A percentile compares a stretch with the other conserved stretches of the same genome.
Evolutionary conservation across 2,329 filamentous ascomycete genomes (phyloP).

Genomic region (Lachnellula suecica): DNA sequence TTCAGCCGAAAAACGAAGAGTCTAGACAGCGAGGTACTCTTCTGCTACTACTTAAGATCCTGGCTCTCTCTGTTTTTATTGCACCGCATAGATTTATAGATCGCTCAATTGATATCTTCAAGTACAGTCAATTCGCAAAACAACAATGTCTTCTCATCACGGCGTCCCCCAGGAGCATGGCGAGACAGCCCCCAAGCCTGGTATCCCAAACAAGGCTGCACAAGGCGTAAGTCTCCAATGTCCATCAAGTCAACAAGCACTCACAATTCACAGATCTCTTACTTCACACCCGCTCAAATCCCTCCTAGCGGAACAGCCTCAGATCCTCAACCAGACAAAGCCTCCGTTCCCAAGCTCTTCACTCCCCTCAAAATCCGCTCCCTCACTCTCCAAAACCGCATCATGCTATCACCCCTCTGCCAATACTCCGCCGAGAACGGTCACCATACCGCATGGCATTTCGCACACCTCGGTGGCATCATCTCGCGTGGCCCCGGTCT

Average conservation of each 20-base stretch:
- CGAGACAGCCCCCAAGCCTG: slow-evolving; percentile 9
- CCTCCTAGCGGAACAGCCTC: slow-evolving; percentile 44
- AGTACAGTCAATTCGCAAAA: not conserved
- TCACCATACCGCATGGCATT: slow-evolving; percentile 77
- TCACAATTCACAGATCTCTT: slow-evolving; percentile 30
- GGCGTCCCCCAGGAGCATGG: slow-evolving; percentile 16
- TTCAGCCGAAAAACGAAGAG: not conserved
- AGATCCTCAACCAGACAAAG: slow-evolving; percentile 44
- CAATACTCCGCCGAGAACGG: slow-evolving; percentile 69
- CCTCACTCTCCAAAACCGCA: slow-evolving; percentile 66
- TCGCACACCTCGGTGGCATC: slow-evolving; percentile 80
- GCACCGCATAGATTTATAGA: not conserved
- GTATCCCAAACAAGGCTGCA: slow-evolving; percentile 26
- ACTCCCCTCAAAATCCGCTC: slow-evolving; percentile 39
- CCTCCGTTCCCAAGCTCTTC: slow-evolving; percentile 50
- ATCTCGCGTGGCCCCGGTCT: slow-evolving; percentile 73
- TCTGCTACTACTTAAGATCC: too few relatives aligned
- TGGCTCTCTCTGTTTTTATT: too few relatives aligned
- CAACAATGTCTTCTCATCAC: slow-evolving; percentile 22
- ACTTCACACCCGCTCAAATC: slow-evolving; percentile 47
- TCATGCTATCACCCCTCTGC: slow-evolving; percentile 63
- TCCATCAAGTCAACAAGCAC: not conserved
- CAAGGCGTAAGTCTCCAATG: slow-evolving; percentile 18
- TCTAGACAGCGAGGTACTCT: too few relatives aligned
- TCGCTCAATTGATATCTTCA: not conserved